A percentile compares a stretch with the other conserved stretches of the same genome.
Conservation (phyloP, 495 filamentous ascomycete genomes). For the Xylaria acuta region DNA sequence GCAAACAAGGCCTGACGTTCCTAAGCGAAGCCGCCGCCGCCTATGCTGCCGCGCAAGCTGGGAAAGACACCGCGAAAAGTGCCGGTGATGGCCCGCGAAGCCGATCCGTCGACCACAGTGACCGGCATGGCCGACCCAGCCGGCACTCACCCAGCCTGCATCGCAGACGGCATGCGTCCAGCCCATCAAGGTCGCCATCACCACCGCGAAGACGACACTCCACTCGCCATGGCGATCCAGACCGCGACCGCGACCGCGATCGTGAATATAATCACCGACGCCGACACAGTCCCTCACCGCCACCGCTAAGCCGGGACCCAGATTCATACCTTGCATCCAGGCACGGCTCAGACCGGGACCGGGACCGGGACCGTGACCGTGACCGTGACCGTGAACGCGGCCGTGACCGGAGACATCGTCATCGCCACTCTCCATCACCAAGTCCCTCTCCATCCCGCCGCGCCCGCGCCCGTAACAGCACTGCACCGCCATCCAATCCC, state of each 20-base stretch:
- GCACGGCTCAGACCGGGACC: constrained; percentile 25
- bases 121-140: constrained; percentile 27
- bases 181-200: constrained; percentile 36
- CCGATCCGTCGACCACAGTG: constrained; percentile 31
- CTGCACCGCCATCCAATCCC: constrained; percentile 18
- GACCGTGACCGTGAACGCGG: constrained; percentile 20
- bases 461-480: constrained; percentile 18
- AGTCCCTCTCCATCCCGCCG: constrained; percentile 29
- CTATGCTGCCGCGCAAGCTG: constrained; percentile 35
- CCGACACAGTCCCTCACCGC: constrained; percentile 24
- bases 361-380: constrained; percentile 20
- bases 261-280: constrained; percentile 28
- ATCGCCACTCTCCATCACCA: constrained; percentile 29
- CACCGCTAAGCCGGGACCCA: constrained; percentile 17
- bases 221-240: constrained; percentile 34
- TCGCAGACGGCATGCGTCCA: constrained; percentile 32
- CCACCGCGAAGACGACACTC: constrained; percentile 32
- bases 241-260: constrained; percentile 30
- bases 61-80: constrained; percentile 21
- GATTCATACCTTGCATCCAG: constrained; percentile 21
- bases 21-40: constrained; percentile 39
- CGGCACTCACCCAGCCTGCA: constrained; percentile 31
- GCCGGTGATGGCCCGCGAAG: constrained; percentile 3
- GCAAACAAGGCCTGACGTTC: constrained; percentile 37
- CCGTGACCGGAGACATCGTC: constrained; percentile 32